Evolutionary conservation across 106 monocot species (phyloP), one percentile per base, ranked within the genome.

Genomic region (Dendrobium nobile): DNA sequence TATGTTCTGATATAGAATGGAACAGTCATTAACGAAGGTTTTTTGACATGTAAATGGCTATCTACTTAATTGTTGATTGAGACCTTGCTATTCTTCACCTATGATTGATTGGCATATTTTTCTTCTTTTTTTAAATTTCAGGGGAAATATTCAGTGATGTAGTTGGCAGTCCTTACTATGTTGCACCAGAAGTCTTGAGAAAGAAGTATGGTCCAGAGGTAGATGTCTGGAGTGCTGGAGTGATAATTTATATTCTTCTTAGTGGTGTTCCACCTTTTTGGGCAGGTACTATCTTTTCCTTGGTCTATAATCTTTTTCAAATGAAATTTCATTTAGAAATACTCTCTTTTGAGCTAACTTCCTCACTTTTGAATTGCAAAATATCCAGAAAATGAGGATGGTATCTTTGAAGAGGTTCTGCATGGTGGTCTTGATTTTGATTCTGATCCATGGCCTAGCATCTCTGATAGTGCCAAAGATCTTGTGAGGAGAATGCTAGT

Each of bases 191-290:
- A 80, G 84, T 84, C 41, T 74, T 84, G 26, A 84, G 31, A 80
- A 84, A 84, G 65, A 64, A 33, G 13, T 84, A 84, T 68, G 84
- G 84, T 41, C 80, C 64, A 80, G 84, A 84, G 79, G 75, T 54
- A 47, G 84, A 84, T 84, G 84, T 84, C 41, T 84, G 84, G 84
- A 84, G 84, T 75, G 84, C 84, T 22, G 84, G 84, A 2, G 84
- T 84, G 18, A 84, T 84, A 9, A 84, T 84, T 47, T 84, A 80
- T 65, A 84, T 84, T 45, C 80, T 80, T 55, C 54, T 84, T 80
- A 84, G 84, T 77, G 84, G 84, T 42, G 84, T 84, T n/a, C 84
- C 84, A 24, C 84, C 84, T 27, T 84, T 84, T 33, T 84, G 84
- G 84, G 79, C 79, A 80, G 84, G 84, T 84, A 41, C 19, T 24